Base-by-base conservation (phyloP, 2,329 filamentous ascomycete genomes). In the Aspergillus ustus region DNA sequence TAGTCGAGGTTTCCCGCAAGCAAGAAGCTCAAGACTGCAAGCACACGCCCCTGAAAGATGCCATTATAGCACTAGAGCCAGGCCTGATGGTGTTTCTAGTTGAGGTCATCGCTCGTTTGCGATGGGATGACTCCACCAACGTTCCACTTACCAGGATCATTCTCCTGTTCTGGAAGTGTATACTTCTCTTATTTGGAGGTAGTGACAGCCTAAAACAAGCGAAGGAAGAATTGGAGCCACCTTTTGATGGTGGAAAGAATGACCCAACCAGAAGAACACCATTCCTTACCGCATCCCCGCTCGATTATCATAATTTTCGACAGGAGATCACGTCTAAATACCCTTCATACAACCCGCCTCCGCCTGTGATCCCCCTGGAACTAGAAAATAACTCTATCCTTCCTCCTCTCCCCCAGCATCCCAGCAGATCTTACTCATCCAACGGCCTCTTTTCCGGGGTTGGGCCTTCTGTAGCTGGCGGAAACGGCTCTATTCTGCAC, bases 271-370 rank as follows among this genome's bases (percentile, higher is more conserved):
- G 88, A 68, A 86, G 87, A 54, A 89, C 91, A 67, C 89, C 89
- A n/a, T 82, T 91, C 49, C 94, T 99, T 63, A 96, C 91, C 1
- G 94, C 95, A 4, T 97, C 94, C 1, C 95, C 95, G 4, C 81
- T 99, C 11, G 95, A 99, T 72, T 99, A 99, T 73, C 94, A 99
- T 73, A 85, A 93, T 22, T 99, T 99, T 73, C 89, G 95, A 40
- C 94, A 97, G 75, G 95, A 99, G 75, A 94, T 99, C 61, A 96
- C 91, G 17, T 97, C 94, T 2, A 99, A 99, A 78, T 99, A 99
- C 74, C 95, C 95, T 11, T 91, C 95, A 2, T 99, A 99, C 75
- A 90, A 96, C 61, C 93, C 95, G 2, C 95, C 95, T 2, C 89
- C 88, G 57, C 90, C 92, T 1, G 78, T 91, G 6, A 88, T 98